Evolutionary conservation across 192 early-diverging fungal species (phyloP), one percentile per base, ranked within the genome.

Genomic region (Coemansia sp.): DNA sequence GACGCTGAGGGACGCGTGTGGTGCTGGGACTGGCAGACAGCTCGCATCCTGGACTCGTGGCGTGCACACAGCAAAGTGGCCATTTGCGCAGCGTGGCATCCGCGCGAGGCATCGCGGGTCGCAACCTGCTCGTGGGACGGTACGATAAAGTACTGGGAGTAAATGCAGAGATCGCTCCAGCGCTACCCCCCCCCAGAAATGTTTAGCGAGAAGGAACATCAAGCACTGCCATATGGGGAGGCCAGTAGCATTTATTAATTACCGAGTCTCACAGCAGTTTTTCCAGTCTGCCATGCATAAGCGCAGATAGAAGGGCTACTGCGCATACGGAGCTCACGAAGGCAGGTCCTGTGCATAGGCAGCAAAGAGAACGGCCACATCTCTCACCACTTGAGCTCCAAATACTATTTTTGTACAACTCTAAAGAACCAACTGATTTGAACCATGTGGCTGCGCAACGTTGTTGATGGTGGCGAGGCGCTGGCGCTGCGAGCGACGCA

Each of bases 11-110:
- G 97, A 8, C 82, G 82, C 55, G 79, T 97, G 38, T 96, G 89
- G 86, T 88, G 91, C 79, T 99, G 97, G 97, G 94, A 97, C 65
- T 99, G 92, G 91, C 95, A 96, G 74, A 84, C 92, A 16, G 84
- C 86, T 57, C 87, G 88, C 49, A 80, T 95, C 0, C 68, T 89
- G 53, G 88, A 86, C 14, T 93, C 91, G 68, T 89, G 92, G 69
- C 91, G 94, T 63, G 92, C 91, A 0, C 97, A 99, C 67, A 86
- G 91, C 54, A 83, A 86, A 55, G 95, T 97, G 5, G 83, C 96
- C 14, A 96, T 94, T 53, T 84, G 85, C 40, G 86, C 84, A 18
- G 89, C 87, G n/a, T 99, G 97, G 97, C 90, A 97, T 71, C 97
- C 97, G 26, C 90, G 93, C 61, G 95, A 97, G 59, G 82, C 89